A percentile compares a stretch with the other conserved stretches of the same genome.
Conservation (phyloP, 495 filamentous ascomycete species). For the Delitschia confertaspora region DNA sequence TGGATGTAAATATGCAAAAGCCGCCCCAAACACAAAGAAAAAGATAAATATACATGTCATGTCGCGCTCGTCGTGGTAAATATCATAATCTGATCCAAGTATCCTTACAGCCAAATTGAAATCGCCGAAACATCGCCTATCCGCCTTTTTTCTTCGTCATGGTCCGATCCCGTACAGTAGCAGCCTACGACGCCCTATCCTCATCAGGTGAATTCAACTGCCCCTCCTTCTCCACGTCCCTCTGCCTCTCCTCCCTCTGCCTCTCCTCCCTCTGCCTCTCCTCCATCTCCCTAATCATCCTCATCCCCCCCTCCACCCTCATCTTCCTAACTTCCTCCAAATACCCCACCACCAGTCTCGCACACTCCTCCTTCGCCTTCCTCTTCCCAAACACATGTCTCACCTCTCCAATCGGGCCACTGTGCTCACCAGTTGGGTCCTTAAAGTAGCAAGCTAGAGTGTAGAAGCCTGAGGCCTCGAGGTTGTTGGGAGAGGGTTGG, state of each 20-base stretch:
- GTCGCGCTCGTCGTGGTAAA: no score
- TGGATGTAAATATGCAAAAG: no score
- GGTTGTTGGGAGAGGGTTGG: neutral
- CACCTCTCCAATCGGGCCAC: conserved; percentile 35
- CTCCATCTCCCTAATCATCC: conserved; percentile 12
- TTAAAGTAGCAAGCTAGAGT: conserved; percentile 25
- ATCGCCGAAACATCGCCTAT: no score
- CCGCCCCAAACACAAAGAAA: no score
- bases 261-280: neutral
- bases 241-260: neutral
- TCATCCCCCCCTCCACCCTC: conserved; percentile 7
- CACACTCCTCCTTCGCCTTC: conserved; percentile 41
- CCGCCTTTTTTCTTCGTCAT: no score
- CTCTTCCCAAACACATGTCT: conserved; percentile 41
- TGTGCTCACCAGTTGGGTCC: conserved; percentile 1
- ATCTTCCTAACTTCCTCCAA: conserved; percentile 31
- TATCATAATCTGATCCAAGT: no score
- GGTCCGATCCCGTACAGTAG: no score
- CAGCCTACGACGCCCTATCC: no score
- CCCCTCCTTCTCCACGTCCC: neutral
- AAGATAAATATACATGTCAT: no score
- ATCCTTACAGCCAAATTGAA: no score
- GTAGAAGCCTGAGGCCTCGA: conserved; percentile 17
- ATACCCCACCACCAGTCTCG: conserved; percentile 31
- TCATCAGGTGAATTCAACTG: neutral